Base-by-base conservation (phyloP, 495 filamentous ascomycete species). In the Evernia prunastri region DNA sequence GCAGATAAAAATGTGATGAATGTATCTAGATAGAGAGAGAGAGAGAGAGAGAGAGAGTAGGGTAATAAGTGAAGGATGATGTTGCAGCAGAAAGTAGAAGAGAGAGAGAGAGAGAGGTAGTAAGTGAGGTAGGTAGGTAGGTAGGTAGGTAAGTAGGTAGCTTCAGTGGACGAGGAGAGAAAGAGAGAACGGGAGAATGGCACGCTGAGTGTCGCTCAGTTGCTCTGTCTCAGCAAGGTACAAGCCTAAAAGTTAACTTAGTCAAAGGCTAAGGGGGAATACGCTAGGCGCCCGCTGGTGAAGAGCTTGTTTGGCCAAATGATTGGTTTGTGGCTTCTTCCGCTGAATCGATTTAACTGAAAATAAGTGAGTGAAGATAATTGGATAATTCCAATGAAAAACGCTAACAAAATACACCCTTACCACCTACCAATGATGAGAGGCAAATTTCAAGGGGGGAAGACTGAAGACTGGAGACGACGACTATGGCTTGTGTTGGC, bases 61-160 rank as follows among this genome's bases (percentile, higher is more conserved):
- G 36, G 36, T 37, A 37, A 6, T 7, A 37, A 12, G 36, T 37
- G 12, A 6, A 37, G 12, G 36, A 37, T 12, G 36, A 6, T 37
- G 12, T 6, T 12, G 54, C n/a, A 36, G 23, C 18, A 29, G 0
- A 23, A 60, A 42, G 25, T 60, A n/a, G n/a, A n/a, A 51, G 43
- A 49, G 51, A 36, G 13, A 37, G 35, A 39, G 39, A 42, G 47
- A 37, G 35, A 61, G 59, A 18, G 49, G 54, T 20, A 57, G 54
- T 35, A 15, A 17, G 27, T 8, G 7, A 23, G 3, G 20, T 43
- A 43, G 2, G 18, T 43, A 43, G 4, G 42, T 43, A 43, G 10
- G 42, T 43, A 43, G 3, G 15, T 42, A 20, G 9, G 18, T n/a
- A 43, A n/a, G n/a, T n/a, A n/a, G n/a, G n/a, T n/a, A n/a, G n/a